Base-by-base conservation (phyloP, 768 basidiomycete species). In the Boletus edulis region DNA sequence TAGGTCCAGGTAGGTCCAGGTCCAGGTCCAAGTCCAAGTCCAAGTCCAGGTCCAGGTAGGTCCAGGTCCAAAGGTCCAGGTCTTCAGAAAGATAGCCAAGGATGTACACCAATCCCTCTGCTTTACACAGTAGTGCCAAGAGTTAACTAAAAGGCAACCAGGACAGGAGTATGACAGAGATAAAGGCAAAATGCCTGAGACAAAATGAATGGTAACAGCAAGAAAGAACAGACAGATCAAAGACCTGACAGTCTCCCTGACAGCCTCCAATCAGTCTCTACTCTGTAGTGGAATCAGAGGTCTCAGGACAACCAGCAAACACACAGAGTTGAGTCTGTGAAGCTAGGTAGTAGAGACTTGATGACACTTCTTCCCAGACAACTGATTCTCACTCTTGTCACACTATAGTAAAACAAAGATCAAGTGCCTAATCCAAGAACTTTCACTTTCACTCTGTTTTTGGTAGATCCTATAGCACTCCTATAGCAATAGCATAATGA, bases 321-420 rank as follows among this genome's bases (percentile, higher is more conserved):
- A 57, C 52, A 46, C 38, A 57, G 56, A 57, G 52, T 57, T 54
- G 48, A 49, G 49, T 57, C 56, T 57, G 38, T 45, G 46, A 57
- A 57, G 52, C 56, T 4, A 54, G 56, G 38, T 44, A 57, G 42
- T 54, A 57, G 43, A 38, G 41, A 57, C 56, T 57, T 54, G 46
- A 54, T 20, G 0, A 12, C 29, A 54, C 52, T 46, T 57, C 56
- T 45, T 52, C 7, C 35, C 3, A 5, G 41, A 15, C 9, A 13
- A 3, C 27, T 45, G 32, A 13, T 35, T 47, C 17, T 35, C 34
- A 37, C 46, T 27, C 10, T 12, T 22, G 20, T n/a, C 9, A 46
- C 34, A 22, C 46, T 37, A 0, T 35, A 24, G 10, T 15, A 47
- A 34, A 37, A 12, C 46, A 47, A 47, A 47, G 46, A 35, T 47